Base-by-base conservation (phyloP, 2,329 filamentous ascomycete genomes). In the Gaeumannomyces tritici region DNA sequence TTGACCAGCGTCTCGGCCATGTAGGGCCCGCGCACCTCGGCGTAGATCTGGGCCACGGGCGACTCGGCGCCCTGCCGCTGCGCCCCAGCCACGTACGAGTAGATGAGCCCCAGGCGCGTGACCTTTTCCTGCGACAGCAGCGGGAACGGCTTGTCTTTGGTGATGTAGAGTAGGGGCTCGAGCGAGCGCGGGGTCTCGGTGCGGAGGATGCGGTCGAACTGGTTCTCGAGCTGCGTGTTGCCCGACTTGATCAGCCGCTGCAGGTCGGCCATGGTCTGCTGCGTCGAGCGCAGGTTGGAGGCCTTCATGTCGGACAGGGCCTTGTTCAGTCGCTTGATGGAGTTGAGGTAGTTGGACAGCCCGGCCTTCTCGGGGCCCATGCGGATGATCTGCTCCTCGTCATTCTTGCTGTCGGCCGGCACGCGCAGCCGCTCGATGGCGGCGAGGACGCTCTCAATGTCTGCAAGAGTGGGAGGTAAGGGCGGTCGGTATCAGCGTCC, bases 201-300 rank as follows among this genome's bases (percentile, higher is more conserved):
- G 57, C 82, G 80, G 51, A 99, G 77, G 61, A 92, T 81, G 64
- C 89, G 87, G 65, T 92, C 85, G 71, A 97, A 96, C 62, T 93
- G 83, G 62, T 86, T 86, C 74, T 98, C 92, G 35, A 99, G 80
- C 72, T 96, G 91, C 15, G 85, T 84, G 66, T 89, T 92, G 28
- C 92, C 95, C 5, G 86, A 84, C 69, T 88, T 89, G 64, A 97
- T 80, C 47, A 99, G 80, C 12, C 86, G 83, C 62, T 85, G 88
- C 62, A 96, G 83, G 64, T 97, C 92, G 57, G 85, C 79, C 63
- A 95, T 90, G 2, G 92, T 92, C 73, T 93, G 88, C 72, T 98
- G 93, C 64, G 97, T 98, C 12, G 93, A 90, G 63, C 91, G 87
- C 61, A 99, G 78, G 68, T 97, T 97, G n/a, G 93, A 93, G 3